Evolutionary conservation across 257 asterid species (phyloP), one percentile per base, ranked within the genome.

Genomic region (Anisodus tanguticus): DNA sequence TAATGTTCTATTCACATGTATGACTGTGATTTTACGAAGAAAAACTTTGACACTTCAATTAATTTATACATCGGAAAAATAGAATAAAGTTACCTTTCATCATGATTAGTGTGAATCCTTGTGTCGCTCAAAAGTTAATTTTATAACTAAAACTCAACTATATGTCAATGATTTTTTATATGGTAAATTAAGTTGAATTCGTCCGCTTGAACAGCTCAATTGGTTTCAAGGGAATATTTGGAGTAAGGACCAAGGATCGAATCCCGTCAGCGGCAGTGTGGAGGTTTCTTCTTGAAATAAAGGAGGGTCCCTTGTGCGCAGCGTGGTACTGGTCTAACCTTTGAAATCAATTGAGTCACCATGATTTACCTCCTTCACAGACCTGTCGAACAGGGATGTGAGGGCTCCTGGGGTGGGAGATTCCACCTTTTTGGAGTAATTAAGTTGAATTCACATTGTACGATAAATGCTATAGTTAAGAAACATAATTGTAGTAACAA

Each of bases 1-100:
- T 35, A n/a, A 71, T n/a, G 78, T 4, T 71, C 79, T 71, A n/a
- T 71, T 71, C 58, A 71, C 79, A 43, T 71, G 37, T 43, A 43
- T 22, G 81, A 74, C 55, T 31, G 0, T 59, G 4, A 68, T 37
- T 37, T 62, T 26, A 19, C 22, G 19, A 62, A 22, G 13, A 22
- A 19, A 60, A 9, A 62, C 55, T 2, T 49, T 49, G 72, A 66
- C 31, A 31, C 22, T 26, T 19, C 80, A 47, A 41, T 47, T 72
- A 41, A 35, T 3, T 13, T 7, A 6, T 53, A 39, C 4, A 76
- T 26, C 26, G 26, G 37, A 76, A 11, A 76, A 12, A 76, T 76
- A 3, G 22, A 76, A 51, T 51, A 12, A 22, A 22, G 62, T 12
- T 22, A 22, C 22, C 31, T 10, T 22, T 22, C 6, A 9, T 22